A percentile compares a stretch with the other conserved stretches of the same genome.
Conservation (phyloP, 768 basidiomycete genomes). For the Podaxis sp. region DNA sequence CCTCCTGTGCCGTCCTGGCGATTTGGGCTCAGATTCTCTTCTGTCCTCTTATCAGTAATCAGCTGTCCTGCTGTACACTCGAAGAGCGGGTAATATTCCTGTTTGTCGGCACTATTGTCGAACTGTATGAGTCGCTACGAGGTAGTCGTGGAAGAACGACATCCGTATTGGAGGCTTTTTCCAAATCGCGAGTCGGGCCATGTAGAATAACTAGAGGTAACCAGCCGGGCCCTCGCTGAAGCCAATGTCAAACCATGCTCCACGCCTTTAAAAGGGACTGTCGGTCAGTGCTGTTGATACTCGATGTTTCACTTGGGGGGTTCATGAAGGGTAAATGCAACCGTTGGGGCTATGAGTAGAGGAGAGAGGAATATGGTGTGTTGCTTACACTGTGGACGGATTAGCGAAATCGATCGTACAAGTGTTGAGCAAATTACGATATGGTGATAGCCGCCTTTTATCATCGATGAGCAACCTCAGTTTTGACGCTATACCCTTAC, state of each 20-base stretch:
- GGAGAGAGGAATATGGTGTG: not conserved
- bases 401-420: not conserved
- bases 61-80: not conserved
- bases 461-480: too few relatives aligned
- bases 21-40: not conserved
- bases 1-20: not conserved
- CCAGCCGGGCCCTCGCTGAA: not conserved
- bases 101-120: not conserved
- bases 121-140: not conserved
- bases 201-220: slow-evolving; percentile 1
- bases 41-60: not conserved
- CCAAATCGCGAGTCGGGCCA: not conserved
- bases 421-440: too few relatives aligned
- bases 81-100: not conserved
- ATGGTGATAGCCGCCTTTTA: too few relatives aligned
- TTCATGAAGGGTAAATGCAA: not conserved
- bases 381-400: not conserved
- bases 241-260: not conserved
- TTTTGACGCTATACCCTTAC: too few relatives aligned
- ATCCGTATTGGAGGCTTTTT: not conserved
- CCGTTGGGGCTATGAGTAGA: not conserved
- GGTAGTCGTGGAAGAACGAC: not conserved
- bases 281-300: not conserved
- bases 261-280: not conserved
- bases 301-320: not conserved